Evolutionary conservation across 805 yeast genomes (phyloP).

Genomic region (Yarrowia sp.): DNA sequence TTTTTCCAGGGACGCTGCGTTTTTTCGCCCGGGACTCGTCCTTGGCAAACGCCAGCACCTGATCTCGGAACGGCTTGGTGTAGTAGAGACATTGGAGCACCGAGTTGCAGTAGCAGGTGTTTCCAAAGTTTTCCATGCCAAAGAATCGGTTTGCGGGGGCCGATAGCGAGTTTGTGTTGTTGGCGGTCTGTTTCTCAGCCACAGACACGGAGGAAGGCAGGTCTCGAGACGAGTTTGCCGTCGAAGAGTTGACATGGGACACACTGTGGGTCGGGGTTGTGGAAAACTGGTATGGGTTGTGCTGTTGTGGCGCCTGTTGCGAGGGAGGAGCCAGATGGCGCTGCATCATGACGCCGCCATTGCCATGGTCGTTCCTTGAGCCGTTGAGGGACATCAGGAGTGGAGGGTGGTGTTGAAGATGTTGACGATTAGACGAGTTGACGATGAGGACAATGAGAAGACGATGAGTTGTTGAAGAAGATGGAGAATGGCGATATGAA

Average conservation of each 20-base stretch:
- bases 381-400: constrained; percentile 37
- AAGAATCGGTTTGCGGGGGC: constrained; percentile 49
- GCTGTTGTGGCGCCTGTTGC: neutral
- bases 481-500: neutral
- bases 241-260: neutral
- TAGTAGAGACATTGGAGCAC: constrained; percentile 87
- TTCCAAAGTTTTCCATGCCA: constrained; percentile 56
- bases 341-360: constrained; percentile 34
- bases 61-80: constrained; percentile 69
- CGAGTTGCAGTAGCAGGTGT: constrained; percentile 94
- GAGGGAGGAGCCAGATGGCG: constrained; percentile 21
- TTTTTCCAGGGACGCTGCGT: constrained; percentile 50
- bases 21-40: constrained; percentile 48
- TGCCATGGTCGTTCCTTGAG: constrained; percentile 23
- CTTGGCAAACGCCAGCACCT: constrained; percentile 56
- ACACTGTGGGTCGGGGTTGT: constrained; percentile 19
- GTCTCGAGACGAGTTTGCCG: constrained; percentile 1
- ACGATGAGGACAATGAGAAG: neutral
- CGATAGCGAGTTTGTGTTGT: neutral
- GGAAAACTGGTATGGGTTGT: constrained; percentile 19
- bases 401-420: neutral
- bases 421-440: constrained; percentile 1
- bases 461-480: neutral
- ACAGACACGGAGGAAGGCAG: neutral
- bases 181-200: too few species aligned